Conservation (phyloP, 164 flowering plant genomes). For the Amborella trichopoda region DNA sequence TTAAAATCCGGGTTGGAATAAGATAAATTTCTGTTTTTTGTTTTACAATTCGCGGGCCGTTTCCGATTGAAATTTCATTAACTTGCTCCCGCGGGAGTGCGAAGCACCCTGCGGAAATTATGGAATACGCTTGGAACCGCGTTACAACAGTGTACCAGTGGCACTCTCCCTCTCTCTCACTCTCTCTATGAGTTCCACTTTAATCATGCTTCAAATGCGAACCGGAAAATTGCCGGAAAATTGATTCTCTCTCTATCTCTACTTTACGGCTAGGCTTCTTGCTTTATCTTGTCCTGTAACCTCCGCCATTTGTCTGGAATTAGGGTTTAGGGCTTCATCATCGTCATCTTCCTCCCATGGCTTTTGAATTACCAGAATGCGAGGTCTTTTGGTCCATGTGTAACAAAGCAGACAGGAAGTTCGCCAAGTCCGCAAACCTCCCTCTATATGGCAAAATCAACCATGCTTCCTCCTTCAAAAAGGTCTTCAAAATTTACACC, state of each 20-base stretch:
- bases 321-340: neutral
- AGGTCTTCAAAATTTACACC: conserved; percentile 83
- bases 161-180: too few relatives aligned
- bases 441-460: conserved; percentile 63
- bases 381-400: conserved; percentile 75
- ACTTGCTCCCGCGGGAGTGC: too few relatives aligned
- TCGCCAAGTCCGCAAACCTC: conserved; percentile 76
- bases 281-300: neutral
- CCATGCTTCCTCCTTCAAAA: conserved; percentile 68
- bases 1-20: too few relatives aligned
- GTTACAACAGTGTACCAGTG: too few relatives aligned
- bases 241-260: neutral
- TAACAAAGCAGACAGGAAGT: conserved; percentile 85
- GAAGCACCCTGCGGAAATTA: too few relatives aligned
- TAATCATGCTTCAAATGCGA: too few relatives aligned
- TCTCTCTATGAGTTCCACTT: too few relatives aligned
- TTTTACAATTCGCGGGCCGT: too few relatives aligned
- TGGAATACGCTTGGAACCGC: too few relatives aligned
- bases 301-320: neutral
- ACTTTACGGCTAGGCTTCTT: neutral
- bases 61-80: too few relatives aligned
- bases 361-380: conserved; percentile 40
- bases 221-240: neutral
- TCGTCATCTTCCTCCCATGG: neutral
- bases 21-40: too few relatives aligned